These are phyloP conservation scores for Pharnaceum exiguum DNA, from an alignment of 148 eudicot species.

Conservation along the genomic window DNA sequence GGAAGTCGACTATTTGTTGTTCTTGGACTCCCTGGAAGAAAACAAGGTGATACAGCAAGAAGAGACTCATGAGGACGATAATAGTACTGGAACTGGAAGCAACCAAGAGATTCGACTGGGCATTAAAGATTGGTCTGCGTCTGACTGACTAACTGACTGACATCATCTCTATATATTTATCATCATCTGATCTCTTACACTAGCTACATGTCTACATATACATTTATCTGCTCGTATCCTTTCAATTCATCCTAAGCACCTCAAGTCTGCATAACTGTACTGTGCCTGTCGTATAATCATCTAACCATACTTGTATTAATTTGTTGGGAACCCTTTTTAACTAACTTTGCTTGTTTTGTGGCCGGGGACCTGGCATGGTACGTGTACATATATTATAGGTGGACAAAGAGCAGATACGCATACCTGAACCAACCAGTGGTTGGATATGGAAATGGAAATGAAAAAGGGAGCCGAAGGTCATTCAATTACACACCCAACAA, in stretches of 20 bases:
- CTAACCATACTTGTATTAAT: too few relatives aligned
- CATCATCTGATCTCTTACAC: not conserved
- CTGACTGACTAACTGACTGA: too few relatives aligned
- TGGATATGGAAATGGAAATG: conserved; percentile 24
- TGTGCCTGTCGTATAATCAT: too few relatives aligned
- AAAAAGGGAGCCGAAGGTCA: conserved; percentile 25
- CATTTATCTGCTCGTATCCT: too few relatives aligned
- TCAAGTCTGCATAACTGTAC: too few relatives aligned
- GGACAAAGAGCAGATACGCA: conserved; percentile 82
- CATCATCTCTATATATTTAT: not conserved
- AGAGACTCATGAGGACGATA: not conserved
- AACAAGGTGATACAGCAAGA: conserved; percentile 19
- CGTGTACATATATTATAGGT: conserved; percentile 39
- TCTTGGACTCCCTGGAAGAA: conserved; percentile 40
- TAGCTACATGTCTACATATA: not conserved
- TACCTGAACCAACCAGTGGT: conserved; percentile 66
- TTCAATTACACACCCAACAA: conserved; percentile 38
- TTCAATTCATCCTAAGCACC: too few relatives aligned
- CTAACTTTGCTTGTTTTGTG: too few relatives aligned
- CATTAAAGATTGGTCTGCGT: conserved; percentile 62
- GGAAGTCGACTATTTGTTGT: conserved; percentile 49
- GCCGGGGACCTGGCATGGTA: too few relatives aligned
- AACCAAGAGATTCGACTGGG: conserved; percentile 50
- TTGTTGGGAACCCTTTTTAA: too few relatives aligned
- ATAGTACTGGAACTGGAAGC: conserved; percentile 6